Percentiles rank a stretch among this genome's conserved stretches.
Evolutionary conservation across 164 flowering plant species (phyloP).

Genomic region (Platanus orientalis): DNA sequence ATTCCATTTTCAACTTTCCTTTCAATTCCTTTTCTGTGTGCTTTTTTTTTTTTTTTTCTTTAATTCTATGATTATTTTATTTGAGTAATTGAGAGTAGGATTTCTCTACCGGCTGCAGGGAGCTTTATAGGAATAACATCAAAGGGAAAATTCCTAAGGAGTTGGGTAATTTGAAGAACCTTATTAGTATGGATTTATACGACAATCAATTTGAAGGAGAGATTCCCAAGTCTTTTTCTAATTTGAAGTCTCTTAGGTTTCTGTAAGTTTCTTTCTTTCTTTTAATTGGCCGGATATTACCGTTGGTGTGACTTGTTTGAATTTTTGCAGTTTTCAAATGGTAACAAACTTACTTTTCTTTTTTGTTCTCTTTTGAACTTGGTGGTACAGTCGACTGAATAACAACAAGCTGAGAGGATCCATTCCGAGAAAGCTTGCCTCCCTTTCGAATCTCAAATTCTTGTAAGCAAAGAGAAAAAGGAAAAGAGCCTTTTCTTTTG

Average conservation of each 20-base stretch:
- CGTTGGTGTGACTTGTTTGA: background rate
- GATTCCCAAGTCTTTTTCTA: conserved; percentile 66
- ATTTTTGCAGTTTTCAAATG: too few relatives aligned
- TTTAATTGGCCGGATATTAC: background rate
- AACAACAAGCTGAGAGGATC: conserved; percentile 72
- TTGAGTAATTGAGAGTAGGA: background rate
- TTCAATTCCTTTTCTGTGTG: too few relatives aligned
- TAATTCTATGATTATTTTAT: too few relatives aligned
- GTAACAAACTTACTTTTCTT: background rate
- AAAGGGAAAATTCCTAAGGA: conserved; percentile 68
- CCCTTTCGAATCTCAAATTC: conserved; percentile 64
- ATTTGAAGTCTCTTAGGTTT: conserved; percentile 64
- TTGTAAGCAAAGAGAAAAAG: conserved; percentile 42
- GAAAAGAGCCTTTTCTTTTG: background rate
- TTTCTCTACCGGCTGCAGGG: conserved; percentile 43
- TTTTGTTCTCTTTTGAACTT: background rate
- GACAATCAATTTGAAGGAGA: conserved; percentile 55
- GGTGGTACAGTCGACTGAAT: conserved; percentile 58
- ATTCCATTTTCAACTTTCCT: background rate
- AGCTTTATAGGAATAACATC: conserved; percentile 62
- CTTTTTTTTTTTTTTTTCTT: too few relatives aligned
- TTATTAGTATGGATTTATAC: conserved; percentile 79
- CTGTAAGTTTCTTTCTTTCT: conserved; percentile 51
- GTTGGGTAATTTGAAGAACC: conserved; percentile 69
- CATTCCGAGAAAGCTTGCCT: conserved; percentile 72